A percentile compares a stretch with the other conserved stretches of the same genome.
These are phyloP conservation scores for Isatis tinctoria DNA, from an alignment of 345 rosid species.

Conservation along the genomic window DNA sequence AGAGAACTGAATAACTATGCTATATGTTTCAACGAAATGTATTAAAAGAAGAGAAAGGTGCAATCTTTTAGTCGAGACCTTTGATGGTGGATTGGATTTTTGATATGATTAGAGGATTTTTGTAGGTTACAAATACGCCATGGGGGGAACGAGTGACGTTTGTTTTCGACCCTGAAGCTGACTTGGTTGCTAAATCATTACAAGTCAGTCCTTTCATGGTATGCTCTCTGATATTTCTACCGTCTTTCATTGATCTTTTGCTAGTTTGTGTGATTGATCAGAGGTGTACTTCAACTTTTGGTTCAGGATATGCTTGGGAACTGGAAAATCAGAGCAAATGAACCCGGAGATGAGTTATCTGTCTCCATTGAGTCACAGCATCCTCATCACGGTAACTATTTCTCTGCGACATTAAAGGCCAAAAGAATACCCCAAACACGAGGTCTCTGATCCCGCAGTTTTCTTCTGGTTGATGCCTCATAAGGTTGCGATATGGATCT, in stretches of 20 bases:
- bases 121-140: constrained; percentile 92
- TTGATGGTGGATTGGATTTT: not conserved
- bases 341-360: constrained; percentile 58
- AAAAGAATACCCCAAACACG: constrained; percentile 37
- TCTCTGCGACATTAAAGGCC: constrained; percentile 67
- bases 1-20: not conserved
- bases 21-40: not conserved
- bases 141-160: constrained; percentile 87
- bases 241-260: not conserved
- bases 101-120: not conserved
- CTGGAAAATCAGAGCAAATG: constrained; percentile 69
- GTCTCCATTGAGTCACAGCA: constrained; percentile 68
- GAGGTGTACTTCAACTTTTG: not conserved
- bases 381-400: constrained; percentile 73
- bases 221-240: constrained; percentile 11
- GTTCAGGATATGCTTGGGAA: constrained; percentile 85
- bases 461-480: constrained; percentile 99
- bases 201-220: constrained; percentile 99
- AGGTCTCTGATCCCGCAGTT: constrained; percentile 42
- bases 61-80: not conserved
- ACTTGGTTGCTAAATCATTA: constrained; percentile 75
- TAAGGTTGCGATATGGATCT: constrained; percentile 88
- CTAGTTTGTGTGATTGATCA: not conserved
- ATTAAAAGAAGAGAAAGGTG: not conserved
- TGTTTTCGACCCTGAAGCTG: constrained; percentile 78